These are phyloP conservation scores for Annona cherimola DNA, from an alignment of 164 flowering plant genomes.

Conservation along the genomic window DNA sequence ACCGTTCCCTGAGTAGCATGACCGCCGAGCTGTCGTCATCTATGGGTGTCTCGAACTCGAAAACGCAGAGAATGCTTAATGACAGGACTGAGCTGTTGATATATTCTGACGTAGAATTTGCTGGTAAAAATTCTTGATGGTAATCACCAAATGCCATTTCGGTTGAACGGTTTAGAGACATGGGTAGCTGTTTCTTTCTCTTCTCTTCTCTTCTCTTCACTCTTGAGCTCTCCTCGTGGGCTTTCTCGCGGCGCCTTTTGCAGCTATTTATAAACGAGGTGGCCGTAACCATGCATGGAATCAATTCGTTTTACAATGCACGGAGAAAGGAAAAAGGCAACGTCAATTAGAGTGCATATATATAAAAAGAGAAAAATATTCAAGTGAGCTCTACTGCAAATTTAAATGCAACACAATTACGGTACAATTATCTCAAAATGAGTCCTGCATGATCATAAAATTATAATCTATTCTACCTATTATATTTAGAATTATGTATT, in stretches of 20 bases:
- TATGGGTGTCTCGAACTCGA: constrained; percentile 9
- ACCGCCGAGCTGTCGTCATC: not conserved
- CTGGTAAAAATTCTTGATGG: not conserved
- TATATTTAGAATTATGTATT: no score
- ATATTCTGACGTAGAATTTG: constrained; percentile 13
- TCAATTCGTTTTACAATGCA: not conserved
- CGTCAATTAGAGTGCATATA: no score
- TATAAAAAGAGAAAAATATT: no score
- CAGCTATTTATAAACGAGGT: not conserved
- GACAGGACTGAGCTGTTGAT: constrained; percentile 9
- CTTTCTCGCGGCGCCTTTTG: not conserved
- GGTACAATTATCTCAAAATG: no score
- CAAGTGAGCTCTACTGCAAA: no score
- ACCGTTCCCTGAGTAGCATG: not conserved
- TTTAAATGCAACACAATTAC: no score
- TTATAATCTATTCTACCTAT: no score
- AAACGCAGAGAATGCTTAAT: constrained; percentile 9
- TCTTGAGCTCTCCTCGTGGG: not conserved
- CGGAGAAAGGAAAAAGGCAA: no score
- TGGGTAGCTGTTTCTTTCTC: not conserved
- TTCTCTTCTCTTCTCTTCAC: not conserved
- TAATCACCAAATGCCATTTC: not conserved
- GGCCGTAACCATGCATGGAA: not conserved
- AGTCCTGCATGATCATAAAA: no score
- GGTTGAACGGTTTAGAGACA: not conserved